Evolutionary conservation across 192 early-diverging fungal genomes (phyloP).

Genomic region (Tieghemiomyces parasiticus): DNA sequence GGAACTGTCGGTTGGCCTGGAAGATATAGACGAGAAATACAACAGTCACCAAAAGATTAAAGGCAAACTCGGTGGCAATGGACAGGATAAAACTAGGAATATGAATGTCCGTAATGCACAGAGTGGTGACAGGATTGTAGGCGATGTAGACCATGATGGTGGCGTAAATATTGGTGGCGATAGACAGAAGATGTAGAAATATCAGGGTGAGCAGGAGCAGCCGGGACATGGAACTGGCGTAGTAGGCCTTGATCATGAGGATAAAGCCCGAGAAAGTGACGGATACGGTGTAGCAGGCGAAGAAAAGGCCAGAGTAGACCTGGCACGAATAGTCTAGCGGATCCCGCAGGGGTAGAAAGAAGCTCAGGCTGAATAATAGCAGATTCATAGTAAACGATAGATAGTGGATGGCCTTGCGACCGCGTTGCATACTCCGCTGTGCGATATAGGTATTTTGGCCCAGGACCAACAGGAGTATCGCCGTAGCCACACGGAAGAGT

Average conservation of each 20-base stretch:
- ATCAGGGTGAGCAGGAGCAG: neutral
- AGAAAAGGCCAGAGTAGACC: constrained; percentile 10
- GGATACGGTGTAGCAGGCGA: constrained; percentile 4
- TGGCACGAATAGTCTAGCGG: neutral
- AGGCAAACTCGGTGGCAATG: neutral
- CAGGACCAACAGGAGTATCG: neutral
- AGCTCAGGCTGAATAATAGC: neutral
- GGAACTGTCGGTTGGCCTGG: neutral
- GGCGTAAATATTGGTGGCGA: constrained; percentile 12
- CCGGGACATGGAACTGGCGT: neutral
- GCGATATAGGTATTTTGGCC: neutral
- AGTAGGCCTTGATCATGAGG: constrained; percentile 5
- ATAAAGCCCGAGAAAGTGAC: constrained; percentile 1
- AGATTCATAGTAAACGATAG: neutral
- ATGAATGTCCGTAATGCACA: neutral
- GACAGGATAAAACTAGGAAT: neutral
- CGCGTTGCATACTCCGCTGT: neutral
- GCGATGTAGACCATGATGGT: constrained; percentile 7
- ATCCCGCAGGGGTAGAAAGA: neutral
- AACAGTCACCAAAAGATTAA: neutral
- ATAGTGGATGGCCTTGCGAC: neutral
- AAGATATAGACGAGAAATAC: neutral
- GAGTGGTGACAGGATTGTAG: neutral
- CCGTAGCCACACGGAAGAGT: neutral
- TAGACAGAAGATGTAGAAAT: neutral